phyloP scores from a whole-genome alignment of 176 grass and related monocot species.

The Avena atlantica region DNA sequence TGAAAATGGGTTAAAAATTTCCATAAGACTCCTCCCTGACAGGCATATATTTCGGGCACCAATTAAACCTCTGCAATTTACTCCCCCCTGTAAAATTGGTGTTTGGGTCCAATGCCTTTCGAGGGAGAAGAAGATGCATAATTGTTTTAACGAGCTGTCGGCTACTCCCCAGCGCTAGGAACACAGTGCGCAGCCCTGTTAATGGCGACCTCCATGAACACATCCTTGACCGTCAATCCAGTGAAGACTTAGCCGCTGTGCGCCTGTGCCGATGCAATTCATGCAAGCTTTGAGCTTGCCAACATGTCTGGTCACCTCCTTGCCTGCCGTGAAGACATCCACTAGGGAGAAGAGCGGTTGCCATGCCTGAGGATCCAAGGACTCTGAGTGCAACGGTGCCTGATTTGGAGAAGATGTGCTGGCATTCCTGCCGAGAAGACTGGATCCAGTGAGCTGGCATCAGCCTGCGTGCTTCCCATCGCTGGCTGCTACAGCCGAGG shows the following conservation, averaged over 20 bases:
- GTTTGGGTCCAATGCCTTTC: not conserved
- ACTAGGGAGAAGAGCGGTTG: not conserved
- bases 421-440: not conserved
- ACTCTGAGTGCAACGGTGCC: not conserved
- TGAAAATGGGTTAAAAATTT: not conserved
- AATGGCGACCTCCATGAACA: not conserved
- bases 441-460: not conserved
- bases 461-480: not conserved
- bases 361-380: not conserved
- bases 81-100: not conserved
- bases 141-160: not conserved
- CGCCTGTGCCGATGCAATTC: not conserved
- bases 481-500: not conserved
- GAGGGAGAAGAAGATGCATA: not conserved
- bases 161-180: not conserved
- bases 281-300: not conserved
- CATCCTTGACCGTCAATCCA: not conserved
- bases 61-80: not conserved
- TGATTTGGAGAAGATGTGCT: not conserved
- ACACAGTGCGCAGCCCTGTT: not conserved
- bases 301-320: not conserved
- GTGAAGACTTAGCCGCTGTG: not conserved
- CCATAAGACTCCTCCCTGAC: not conserved
- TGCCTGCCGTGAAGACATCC: not conserved
- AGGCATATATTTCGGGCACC: not conserved